phyloP scores from a whole-genome alignment of 1,139 yeast species.

The Nakaseomyces delphensis region DNA sequence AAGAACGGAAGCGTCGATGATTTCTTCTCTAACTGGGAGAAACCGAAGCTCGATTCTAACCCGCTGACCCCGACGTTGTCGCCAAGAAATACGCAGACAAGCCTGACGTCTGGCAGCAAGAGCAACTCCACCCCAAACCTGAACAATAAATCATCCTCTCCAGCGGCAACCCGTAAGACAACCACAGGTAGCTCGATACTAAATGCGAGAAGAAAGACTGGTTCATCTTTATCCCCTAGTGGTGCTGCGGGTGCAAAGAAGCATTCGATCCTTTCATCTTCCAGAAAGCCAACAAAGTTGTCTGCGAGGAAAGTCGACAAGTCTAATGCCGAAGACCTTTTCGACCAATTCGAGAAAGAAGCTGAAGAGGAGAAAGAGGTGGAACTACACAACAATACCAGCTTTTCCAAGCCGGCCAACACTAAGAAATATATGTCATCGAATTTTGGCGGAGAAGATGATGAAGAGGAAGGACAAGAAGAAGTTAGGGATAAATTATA shows the following conservation, averaged over 20 bases:
- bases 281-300: slow-evolving; percentile 44
- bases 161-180: slow-evolving; percentile 15
- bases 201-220: slow-evolving; percentile 22
- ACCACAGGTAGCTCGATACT: slow-evolving; percentile 22
- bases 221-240: slow-evolving; percentile 9
- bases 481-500: neutral
- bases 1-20: slow-evolving; percentile 57
- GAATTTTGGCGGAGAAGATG: slow-evolving; percentile 4
- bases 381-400: slow-evolving; percentile 10
- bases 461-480: slow-evolving; percentile 6
- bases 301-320: slow-evolving; percentile 41
- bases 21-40: slow-evolving; percentile 87
- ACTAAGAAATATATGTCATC: slow-evolving; percentile 5
- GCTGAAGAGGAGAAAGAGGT: slow-evolving; percentile 61
- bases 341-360: slow-evolving; percentile 82
- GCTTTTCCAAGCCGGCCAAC: slow-evolving; percentile 11
- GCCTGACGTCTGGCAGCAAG: slow-evolving; percentile 16
- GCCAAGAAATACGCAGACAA: slow-evolving; percentile 30
- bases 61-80: slow-evolving; percentile 24
- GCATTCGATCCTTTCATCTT: slow-evolving; percentile 31
- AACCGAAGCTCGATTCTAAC: slow-evolving; percentile 40
- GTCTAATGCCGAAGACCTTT: slow-evolving; percentile 59
- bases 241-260: slow-evolving; percentile 21
- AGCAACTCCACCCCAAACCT: neutral
- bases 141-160: slow-evolving; percentile 12